phyloP scores from a whole-genome alignment of 768 basidiomycete genomes.

The Lactarius hengduanensis region DNA sequence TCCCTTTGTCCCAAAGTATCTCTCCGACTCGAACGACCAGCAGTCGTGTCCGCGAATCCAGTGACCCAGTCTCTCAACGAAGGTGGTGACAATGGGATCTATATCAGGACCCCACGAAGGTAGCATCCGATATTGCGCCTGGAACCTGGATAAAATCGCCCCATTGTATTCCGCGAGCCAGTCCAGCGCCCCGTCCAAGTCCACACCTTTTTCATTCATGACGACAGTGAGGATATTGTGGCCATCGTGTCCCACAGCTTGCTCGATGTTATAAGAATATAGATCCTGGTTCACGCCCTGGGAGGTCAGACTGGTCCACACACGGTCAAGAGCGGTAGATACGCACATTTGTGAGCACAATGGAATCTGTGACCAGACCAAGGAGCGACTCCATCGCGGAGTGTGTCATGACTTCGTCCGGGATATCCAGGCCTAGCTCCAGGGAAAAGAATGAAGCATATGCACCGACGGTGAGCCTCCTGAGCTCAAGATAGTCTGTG shows the following conservation, averaged over 20 bases:
- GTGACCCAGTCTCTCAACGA: conserved; percentile 41
- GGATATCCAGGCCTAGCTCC: conserved; percentile 42
- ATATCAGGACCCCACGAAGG: conserved; percentile 40
- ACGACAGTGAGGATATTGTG: conserved; percentile 46
- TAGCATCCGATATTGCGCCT: conserved; percentile 32
- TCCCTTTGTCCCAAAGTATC: conserved; percentile 38
- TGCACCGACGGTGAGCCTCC: conserved; percentile 42
- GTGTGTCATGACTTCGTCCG: conserved; percentile 42
- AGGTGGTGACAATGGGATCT: conserved; percentile 36
- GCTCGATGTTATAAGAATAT: conserved; percentile 42
- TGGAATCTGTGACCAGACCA: conserved; percentile 36
- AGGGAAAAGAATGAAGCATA: conserved; percentile 40
- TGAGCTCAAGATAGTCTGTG: conserved; percentile 40
- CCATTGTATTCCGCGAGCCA: conserved; percentile 34
- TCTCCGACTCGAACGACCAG: conserved; percentile 39
- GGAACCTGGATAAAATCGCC: conserved; percentile 36
- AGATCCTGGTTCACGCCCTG: conserved; percentile 35
- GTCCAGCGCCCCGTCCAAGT: conserved; percentile 41
- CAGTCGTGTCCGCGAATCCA: conserved; percentile 39
- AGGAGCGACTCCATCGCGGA: conserved; percentile 38
- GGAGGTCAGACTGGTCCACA: neutral
- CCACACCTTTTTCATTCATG: conserved; percentile 39
- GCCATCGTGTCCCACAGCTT: conserved; percentile 39
- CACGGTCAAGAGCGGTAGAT: neutral
- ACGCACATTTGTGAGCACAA: conserved; percentile 42